phyloP scores from a whole-genome alignment of 2,329 filamentous ascomycete species.

The Lachnellula occidentalis region DNA sequence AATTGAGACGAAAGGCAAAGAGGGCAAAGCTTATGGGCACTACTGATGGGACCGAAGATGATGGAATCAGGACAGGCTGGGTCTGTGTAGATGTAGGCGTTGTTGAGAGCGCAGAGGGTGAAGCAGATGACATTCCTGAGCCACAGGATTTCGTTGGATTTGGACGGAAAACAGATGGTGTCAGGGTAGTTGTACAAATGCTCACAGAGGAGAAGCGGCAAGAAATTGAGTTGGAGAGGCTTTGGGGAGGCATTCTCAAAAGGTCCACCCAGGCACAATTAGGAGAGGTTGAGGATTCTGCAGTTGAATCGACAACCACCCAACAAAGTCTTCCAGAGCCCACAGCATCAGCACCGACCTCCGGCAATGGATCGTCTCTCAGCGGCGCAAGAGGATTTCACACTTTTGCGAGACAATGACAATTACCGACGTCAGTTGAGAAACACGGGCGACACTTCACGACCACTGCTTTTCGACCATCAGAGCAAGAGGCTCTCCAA shows the following conservation, averaged over 20 bases:
- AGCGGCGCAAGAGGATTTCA: background rate
- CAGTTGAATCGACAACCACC: background rate
- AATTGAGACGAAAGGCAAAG: slow-evolving; percentile 72
- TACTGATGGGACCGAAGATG: slow-evolving; percentile 60
- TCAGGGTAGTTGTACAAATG: slow-evolving; percentile 64
- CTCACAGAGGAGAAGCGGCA: slow-evolving; percentile 65
- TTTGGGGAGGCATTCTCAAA: slow-evolving; percentile 43
- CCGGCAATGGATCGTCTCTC: background rate
- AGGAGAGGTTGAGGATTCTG: slow-evolving; percentile 8
- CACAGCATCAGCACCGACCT: background rate
- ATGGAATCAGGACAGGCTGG: slow-evolving; percentile 91
- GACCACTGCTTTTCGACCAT: background rate
- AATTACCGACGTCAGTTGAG: background rate
- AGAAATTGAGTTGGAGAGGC: slow-evolving; percentile 59
- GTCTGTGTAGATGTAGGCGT: slow-evolving; percentile 86
- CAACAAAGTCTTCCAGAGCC: background rate
- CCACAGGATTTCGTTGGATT: slow-evolving; percentile 69
- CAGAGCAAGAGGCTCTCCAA: background rate
- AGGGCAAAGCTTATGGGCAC: slow-evolving; percentile 76
- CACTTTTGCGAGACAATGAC: background rate
- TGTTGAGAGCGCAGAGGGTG: slow-evolving; percentile 49
- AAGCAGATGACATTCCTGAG: slow-evolving; percentile 38
- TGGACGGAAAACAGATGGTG: slow-evolving; percentile 51
- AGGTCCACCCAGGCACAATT: background rate
- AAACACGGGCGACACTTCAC: background rate